These are phyloP conservation scores for Ophiosphaerella korrae DNA, from an alignment of 2,329 filamentous ascomycete species.

Conservation along the genomic window DNA sequence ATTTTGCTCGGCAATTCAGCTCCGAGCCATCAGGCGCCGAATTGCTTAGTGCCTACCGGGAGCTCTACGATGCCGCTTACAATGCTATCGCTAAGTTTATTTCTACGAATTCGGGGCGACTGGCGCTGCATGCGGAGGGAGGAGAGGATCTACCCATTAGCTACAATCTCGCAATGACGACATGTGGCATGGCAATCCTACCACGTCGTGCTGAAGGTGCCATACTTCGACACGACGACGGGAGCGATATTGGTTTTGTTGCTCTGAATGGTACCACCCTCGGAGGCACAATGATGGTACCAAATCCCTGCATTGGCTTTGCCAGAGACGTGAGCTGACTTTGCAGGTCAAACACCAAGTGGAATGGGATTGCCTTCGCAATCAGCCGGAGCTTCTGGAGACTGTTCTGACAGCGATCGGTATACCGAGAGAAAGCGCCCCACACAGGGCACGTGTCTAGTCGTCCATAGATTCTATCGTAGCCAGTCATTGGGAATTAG, in stretches of 20 bases:
- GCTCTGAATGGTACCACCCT: conserved; percentile 63
- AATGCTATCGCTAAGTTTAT: conserved; percentile 49
- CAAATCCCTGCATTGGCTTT: not conserved
- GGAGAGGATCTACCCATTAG: conserved; percentile 55
- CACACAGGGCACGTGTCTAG: conserved; percentile 9
- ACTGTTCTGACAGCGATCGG: conserved; percentile 49
- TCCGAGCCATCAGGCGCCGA: conserved; percentile 46
- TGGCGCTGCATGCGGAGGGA: conserved; percentile 29
- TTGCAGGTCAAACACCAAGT: conserved; percentile 55
- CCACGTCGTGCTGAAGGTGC: conserved; percentile 56
- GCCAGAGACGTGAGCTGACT: not conserved
- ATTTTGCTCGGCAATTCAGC: conserved; percentile 53
- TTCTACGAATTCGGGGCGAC: conserved; percentile 40
- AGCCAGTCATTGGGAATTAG: no score
- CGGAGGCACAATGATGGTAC: conserved; percentile 61
- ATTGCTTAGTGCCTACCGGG: conserved; percentile 42
- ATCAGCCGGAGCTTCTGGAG: conserved; percentile 49
- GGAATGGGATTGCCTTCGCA: conserved; percentile 58
- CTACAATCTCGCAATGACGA: conserved; percentile 65
- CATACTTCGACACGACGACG: conserved; percentile 46
- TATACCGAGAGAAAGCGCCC: conserved; percentile 26
- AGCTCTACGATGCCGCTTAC: conserved; percentile 41
- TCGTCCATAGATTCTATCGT: no score
- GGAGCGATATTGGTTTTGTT: conserved; percentile 49
- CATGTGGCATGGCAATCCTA: conserved; percentile 58